These are phyloP conservation scores for Solanum tarijense DNA, from an alignment of 257 asterid genomes.

Conservation along the genomic window DNA sequence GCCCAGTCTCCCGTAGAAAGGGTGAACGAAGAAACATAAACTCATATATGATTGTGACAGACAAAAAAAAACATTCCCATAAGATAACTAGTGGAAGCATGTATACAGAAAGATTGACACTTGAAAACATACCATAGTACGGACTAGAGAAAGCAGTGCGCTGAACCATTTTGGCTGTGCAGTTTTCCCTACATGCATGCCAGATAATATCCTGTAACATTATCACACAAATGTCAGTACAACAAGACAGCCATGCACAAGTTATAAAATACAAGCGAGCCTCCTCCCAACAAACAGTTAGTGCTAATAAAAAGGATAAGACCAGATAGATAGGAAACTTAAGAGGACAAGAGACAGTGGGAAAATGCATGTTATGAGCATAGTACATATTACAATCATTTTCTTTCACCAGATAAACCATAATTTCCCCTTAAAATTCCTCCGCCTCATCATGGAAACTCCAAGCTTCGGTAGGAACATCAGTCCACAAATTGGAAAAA, in stretches of 20 bases:
- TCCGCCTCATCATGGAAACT: neutral
- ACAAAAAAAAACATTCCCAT: neutral
- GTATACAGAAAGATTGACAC: neutral
- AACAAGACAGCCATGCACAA: neutral
- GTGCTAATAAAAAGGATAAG: neutral
- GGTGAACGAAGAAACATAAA: neutral
- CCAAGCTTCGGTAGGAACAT: neutral
- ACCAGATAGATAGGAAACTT: neutral
- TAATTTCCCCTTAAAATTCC: neutral
- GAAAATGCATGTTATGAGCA: neutral
- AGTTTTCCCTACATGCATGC: conserved; percentile 41
- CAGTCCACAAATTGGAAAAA: neutral
- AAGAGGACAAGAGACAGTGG: neutral
- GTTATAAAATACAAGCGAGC: neutral
- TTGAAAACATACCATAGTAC: conserved; percentile 40
- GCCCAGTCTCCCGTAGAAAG: neutral
- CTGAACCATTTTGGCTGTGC: conserved; percentile 58
- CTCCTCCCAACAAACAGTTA: neutral
- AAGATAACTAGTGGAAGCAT: neutral
- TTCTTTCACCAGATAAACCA: neutral
- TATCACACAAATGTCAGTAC: neutral
- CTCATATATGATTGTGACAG: neutral
- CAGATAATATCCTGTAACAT: conserved; percentile 65
- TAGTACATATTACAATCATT: neutral
- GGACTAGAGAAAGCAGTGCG: conserved; percentile 53